A percentile compares a stretch with the other conserved stretches of the same genome.
Evolutionary conservation across 257 asterid species (phyloP).

Genomic region (Solanum clarkiae): DNA sequence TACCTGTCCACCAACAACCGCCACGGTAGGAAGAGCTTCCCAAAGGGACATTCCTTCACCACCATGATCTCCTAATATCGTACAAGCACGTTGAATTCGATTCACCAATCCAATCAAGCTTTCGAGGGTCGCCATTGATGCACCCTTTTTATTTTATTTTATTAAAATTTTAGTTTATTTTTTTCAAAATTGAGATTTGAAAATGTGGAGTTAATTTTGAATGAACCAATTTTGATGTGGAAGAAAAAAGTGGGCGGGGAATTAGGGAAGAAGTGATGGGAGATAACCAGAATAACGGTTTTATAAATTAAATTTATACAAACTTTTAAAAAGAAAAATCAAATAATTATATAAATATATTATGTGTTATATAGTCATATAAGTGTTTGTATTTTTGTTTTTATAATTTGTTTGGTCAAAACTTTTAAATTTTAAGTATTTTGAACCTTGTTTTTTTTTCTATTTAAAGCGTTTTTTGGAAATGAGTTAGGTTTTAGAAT

Average conservation of each 20-base stretch:
- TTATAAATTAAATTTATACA: neutral
- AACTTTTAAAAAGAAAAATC: too few relatives aligned
- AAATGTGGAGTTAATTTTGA: neutral
- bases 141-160: neutral
- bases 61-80: conserved; percentile 98
- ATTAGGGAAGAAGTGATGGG: neutral
- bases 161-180: neutral
- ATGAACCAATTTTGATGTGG: neutral
- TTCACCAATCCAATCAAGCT: conserved; percentile 91
- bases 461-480: too few relatives aligned
- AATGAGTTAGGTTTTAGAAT: too few relatives aligned
- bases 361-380: neutral
- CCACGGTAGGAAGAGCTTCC: conserved; percentile 99
- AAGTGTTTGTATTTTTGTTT: neutral
- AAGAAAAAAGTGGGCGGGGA: neutral
- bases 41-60: conserved; percentile 96
- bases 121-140: conserved; percentile 76
- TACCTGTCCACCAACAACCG: conserved; percentile 99
- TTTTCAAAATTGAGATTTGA: neutral
- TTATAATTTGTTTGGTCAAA: neutral
- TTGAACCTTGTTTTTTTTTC: neutral
- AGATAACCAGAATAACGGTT: neutral
- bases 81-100: conserved; percentile 87
- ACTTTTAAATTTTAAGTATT: neutral
- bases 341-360: neutral